Evolutionary conservation across 352 stramenopile genomes (phyloP).

Genomic region (Phytophthora fragariae): DNA sequence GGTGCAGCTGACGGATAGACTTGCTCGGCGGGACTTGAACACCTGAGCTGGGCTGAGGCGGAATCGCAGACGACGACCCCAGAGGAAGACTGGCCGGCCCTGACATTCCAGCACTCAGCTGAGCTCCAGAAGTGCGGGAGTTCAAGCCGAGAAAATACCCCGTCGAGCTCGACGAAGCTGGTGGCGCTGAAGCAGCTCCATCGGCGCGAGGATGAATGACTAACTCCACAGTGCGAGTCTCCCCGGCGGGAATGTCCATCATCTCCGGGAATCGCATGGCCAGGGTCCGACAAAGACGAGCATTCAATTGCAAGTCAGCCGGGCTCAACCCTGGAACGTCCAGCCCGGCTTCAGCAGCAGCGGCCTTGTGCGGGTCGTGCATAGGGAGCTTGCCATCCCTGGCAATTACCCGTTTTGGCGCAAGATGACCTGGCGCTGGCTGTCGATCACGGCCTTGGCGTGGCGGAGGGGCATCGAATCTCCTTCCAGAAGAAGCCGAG

Average conservation of each 20-base stretch:
- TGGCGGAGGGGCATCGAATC: background rate
- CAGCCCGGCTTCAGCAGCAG: background rate
- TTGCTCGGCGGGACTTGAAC: too few species aligned
- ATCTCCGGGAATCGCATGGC: background rate
- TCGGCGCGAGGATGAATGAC: background rate
- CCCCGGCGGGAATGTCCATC: background rate
- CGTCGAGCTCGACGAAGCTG: background rate
- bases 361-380: background rate
- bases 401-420: background rate
- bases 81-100: too few species aligned
- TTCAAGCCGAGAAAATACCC: background rate
- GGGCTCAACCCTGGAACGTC: background rate
- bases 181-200: background rate
- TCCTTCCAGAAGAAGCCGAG: background rate
- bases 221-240: background rate
- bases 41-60: too few species aligned
- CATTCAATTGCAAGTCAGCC: background rate
- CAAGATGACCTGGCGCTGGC: background rate
- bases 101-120: too few species aligned
- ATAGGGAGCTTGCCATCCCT: background rate
- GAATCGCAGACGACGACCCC: too few species aligned
- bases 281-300: background rate
- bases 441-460: background rate
- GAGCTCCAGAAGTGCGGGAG: too few species aligned
- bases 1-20: too few species aligned